Evolutionary conservation across 208 protist species (phyloP).

Genomic region (Wallacemonas sp.): DNA sequence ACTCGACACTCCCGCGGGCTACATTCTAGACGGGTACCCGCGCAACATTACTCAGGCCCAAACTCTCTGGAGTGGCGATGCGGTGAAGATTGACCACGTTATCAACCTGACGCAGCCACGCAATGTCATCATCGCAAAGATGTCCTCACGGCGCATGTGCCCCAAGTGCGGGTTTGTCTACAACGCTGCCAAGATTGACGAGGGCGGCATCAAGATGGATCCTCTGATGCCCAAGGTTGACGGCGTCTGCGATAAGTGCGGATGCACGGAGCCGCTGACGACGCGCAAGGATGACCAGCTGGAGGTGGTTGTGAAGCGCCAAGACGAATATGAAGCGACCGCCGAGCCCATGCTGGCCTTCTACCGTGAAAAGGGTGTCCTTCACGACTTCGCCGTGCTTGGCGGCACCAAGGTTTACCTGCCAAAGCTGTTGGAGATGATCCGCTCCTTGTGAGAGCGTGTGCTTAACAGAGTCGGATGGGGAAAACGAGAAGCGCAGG

Average conservation of each 20-base stretch:
- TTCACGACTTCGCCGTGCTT: conserved; percentile 69
- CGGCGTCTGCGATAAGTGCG: conserved; percentile 81
- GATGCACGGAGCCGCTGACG: conserved; percentile 55
- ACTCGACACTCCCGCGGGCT: conserved; percentile 39
- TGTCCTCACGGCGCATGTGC: conserved; percentile 70
- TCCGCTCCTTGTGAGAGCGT: conserved; percentile 23
- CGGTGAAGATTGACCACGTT: conserved; percentile 67
- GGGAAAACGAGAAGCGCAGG: too few species aligned
- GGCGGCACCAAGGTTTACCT: conserved; percentile 68
- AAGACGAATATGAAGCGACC: conserved; percentile 60
- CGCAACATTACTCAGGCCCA: conserved; percentile 87
- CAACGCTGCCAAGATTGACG: conserved; percentile 70
- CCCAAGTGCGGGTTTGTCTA: conserved; percentile 73
- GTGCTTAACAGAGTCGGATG: too few species aligned
- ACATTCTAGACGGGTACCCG: conserved; percentile 93
- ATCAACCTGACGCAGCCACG: conserved; percentile 77
- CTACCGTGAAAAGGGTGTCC: conserved; percentile 55
- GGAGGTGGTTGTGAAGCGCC: conserved; percentile 51
- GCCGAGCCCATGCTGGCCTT: conserved; percentile 59
- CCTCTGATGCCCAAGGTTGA: conserved; percentile 71
- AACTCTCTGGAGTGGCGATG: conserved; percentile 40
- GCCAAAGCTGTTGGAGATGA: conserved; percentile 68
- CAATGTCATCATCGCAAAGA: conserved; percentile 73
- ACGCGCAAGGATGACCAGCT: conserved; percentile 68
- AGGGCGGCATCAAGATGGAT: conserved; percentile 78